These are phyloP conservation scores for Antarctomyces pellizariae DNA, from an alignment of 495 filamentous ascomycete species.

Conservation along the genomic window DNA sequence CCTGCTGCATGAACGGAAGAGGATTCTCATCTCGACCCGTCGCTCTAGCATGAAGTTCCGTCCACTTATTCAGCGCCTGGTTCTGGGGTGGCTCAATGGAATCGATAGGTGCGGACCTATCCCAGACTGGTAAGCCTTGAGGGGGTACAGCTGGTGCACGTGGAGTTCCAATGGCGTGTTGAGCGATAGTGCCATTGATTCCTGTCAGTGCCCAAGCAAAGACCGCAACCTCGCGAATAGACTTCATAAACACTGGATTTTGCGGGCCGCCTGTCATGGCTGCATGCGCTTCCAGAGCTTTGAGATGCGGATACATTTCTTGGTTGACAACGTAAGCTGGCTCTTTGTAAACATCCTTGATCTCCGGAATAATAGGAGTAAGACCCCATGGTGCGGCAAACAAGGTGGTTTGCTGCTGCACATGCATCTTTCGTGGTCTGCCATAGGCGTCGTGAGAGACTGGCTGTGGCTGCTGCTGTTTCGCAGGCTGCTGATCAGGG, in stretches of 20 bases:
- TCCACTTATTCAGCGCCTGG: no score
- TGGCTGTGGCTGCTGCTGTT: slow-evolving; percentile 18
- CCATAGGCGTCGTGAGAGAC: slow-evolving; percentile 34
- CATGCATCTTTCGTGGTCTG: no score
- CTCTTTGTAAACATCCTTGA: no score
- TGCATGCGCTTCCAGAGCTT: slow-evolving; percentile 5
- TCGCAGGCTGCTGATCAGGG: slow-evolving; percentile 24
- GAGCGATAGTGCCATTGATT: slow-evolving; percentile 54
- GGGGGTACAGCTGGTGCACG: slow-evolving; percentile 32
- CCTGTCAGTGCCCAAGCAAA: slow-evolving; percentile 65
- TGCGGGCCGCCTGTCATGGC: slow-evolving; percentile 23
- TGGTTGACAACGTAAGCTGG: no score
- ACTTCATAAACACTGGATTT: slow-evolving; percentile 43
- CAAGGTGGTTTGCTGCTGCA: no score
- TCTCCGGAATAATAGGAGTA: slow-evolving; percentile 35
- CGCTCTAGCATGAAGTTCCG: no score
- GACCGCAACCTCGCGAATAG: slow-evolving; percentile 63
- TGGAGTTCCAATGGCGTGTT: slow-evolving; percentile 37
- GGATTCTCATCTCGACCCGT: no score
- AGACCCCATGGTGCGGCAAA: slow-evolving; percentile 60
- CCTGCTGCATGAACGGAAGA: no score
- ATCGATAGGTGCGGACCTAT: no score
- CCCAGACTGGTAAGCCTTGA: slow-evolving; percentile 32
- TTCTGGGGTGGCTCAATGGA: no score
- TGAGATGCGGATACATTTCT: no score